phyloP scores from a whole-genome alignment of 2,329 filamentous ascomycete genomes.

The Colletotrichum sp. region DNA sequence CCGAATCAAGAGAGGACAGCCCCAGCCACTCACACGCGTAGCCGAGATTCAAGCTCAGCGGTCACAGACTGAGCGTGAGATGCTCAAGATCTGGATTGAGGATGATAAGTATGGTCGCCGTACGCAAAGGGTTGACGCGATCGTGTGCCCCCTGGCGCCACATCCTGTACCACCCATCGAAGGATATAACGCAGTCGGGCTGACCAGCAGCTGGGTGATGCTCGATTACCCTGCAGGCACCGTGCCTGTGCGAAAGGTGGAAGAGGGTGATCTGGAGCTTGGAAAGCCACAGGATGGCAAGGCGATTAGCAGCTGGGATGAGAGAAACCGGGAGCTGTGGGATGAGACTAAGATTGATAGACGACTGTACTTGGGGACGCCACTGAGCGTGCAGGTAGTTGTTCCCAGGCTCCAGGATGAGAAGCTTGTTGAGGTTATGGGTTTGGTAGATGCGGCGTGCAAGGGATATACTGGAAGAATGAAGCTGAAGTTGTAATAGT shows the following conservation, averaged over 20 bases:
- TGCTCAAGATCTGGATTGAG: constrained; percentile 8
- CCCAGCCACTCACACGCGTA: background rate
- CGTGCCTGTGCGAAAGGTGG: constrained; percentile 25
- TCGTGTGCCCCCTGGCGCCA: constrained; percentile 65
- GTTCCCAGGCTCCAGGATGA: constrained; percentile 10
- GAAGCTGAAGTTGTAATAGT: background rate
- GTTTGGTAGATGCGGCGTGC: background rate
- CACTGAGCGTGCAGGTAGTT: constrained; percentile 3
- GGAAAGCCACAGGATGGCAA: background rate
- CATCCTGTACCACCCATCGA: constrained; percentile 58
- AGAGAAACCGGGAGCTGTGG: constrained; percentile 5
- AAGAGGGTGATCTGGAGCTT: constrained; percentile 1
- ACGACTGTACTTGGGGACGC: background rate
- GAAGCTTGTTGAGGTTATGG: constrained; percentile 1
- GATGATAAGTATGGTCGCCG: background rate
- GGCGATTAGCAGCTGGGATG: background rate
- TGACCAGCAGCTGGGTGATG: constrained; percentile 41
- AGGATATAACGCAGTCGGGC: constrained; percentile 26
- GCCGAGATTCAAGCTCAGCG: constrained; percentile 6
- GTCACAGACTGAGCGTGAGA: background rate
- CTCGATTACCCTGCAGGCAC: constrained; percentile 41
- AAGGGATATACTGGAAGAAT: background rate
- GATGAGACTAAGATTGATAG: constrained; percentile 9
- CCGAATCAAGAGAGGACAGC: background rate
- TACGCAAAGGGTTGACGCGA: constrained; percentile 47